These are phyloP conservation scores for Pseudocercospora fijiensis DNA, from an alignment of 2,329 filamentous ascomycete genomes.

Conservation along the genomic window DNA sequence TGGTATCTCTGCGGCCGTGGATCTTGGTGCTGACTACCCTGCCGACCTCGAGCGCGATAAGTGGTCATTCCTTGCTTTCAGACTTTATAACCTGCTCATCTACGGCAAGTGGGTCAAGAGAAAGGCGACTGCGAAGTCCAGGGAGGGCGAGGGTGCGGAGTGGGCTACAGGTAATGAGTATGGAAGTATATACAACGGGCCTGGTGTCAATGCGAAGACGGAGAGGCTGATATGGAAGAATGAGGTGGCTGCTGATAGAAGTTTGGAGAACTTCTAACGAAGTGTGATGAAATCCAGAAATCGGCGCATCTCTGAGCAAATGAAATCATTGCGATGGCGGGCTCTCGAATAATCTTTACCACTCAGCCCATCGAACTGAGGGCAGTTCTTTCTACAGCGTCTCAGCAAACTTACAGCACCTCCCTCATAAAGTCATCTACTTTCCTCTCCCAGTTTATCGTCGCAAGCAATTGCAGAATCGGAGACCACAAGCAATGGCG, in stretches of 20 bases:
- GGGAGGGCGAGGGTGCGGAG: slow-evolving; percentile 51
- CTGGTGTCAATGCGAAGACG: slow-evolving; percentile 52
- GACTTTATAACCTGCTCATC: slow-evolving; percentile 60
- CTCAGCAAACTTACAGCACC: background rate
- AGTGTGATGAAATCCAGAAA: background rate
- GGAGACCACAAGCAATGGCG: background rate
- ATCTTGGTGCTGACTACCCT: slow-evolving; percentile 64
- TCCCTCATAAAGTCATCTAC: background rate
- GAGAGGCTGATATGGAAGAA: slow-evolving; percentile 58
- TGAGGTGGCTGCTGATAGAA: slow-evolving; percentile 44
- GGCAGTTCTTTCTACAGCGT: background rate
- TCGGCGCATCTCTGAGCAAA: background rate
- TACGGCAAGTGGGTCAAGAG: slow-evolving; percentile 63
- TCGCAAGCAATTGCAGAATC: background rate
- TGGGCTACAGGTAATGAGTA: slow-evolving; percentile 59
- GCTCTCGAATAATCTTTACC: background rate
- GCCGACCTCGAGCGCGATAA: slow-evolving; percentile 62
- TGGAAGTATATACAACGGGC: slow-evolving; percentile 60
- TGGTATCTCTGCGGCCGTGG: slow-evolving; percentile 69
- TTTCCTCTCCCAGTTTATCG: background rate
- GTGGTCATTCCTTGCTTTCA: slow-evolving; percentile 61
- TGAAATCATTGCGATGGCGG: background rate
- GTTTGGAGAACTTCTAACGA: slow-evolving; percentile 27
- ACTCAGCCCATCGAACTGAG: background rate
- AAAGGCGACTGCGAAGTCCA: slow-evolving; percentile 38